These are phyloP conservation scores for Rhodosporidiobolus odoratus DNA, from an alignment of 768 basidiomycete species.

Conservation along the genomic window DNA sequence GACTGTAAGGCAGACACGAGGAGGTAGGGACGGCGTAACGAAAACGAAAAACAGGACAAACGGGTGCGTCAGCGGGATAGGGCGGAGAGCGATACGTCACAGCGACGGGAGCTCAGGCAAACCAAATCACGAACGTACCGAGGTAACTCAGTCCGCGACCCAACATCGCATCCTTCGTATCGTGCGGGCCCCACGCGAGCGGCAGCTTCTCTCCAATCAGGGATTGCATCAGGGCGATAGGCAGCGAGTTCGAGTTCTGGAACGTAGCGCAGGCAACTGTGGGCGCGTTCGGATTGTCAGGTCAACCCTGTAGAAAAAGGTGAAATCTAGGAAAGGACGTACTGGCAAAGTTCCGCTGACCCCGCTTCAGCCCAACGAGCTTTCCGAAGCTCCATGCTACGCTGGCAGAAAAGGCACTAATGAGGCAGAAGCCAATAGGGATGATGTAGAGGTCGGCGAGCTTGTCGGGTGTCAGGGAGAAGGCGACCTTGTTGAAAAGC, in stretches of 20 bases:
- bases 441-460: slow-evolving; percentile 65
- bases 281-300: neutral
- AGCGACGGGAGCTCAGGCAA: neutral
- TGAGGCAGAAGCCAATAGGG: slow-evolving; percentile 73
- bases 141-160: slow-evolving; percentile 84
- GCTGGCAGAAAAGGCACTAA: slow-evolving; percentile 65
- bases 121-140: neutral
- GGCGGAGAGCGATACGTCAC: neutral
- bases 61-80: too few relatives aligned
- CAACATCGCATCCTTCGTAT: slow-evolving; percentile 80
- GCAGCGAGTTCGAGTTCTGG: slow-evolving; percentile 88
- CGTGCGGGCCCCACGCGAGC: slow-evolving; percentile 46
- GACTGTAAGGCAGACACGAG: slow-evolving; percentile 47
- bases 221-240: slow-evolving; percentile 72
- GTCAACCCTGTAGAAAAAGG: neutral
- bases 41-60: too few relatives aligned
- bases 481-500: slow-evolving; percentile 59
- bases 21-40: neutral
- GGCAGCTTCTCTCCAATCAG: slow-evolving; percentile 42
- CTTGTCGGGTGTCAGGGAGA: slow-evolving; percentile 78
- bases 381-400: slow-evolving; percentile 62
- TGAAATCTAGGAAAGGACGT: too few relatives aligned
- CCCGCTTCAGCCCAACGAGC: slow-evolving; percentile 62
- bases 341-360: slow-evolving; percentile 53
- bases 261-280: slow-evolving; percentile 41